These are phyloP conservation scores for Leucocoprinus leucothites DNA, from an alignment of 768 basidiomycete species.

Conservation along the genomic window DNA sequence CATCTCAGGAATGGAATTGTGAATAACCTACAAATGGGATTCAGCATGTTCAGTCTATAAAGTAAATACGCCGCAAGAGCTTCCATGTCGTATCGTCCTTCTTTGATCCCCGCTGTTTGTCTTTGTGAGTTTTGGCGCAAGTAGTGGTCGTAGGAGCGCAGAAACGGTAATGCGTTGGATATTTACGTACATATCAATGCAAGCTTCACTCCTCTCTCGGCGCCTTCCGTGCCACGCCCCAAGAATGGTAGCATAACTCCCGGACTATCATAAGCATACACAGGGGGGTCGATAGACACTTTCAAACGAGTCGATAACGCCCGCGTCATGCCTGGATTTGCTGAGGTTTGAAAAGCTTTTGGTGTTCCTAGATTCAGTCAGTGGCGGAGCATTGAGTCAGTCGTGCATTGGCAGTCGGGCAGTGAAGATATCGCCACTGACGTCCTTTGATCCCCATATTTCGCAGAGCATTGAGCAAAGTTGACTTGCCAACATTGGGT, in stretches of 20 bases:
- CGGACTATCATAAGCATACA: conserved; percentile 95
- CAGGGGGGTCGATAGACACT: conserved; percentile 72
- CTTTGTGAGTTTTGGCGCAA: conserved; percentile 17
- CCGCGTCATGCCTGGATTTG: conserved; percentile 88
- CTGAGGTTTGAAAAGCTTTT: conserved; percentile 87
- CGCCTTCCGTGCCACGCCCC: conserved; percentile 79
- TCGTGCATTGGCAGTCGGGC: conserved; percentile 5
- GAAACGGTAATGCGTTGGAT: conserved; percentile 13
- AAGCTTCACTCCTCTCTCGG: conserved; percentile 90
- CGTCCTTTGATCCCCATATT: conserved; percentile 85
- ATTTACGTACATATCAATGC: conserved; percentile 82
- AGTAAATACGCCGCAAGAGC: conserved; percentile 83
- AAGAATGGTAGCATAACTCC: conserved; percentile 97
- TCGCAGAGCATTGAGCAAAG: conserved; percentile 85
- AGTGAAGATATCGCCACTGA: conserved; percentile 36
- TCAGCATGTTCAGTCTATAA: conserved; percentile 77
- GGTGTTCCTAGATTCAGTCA: conserved; percentile 52
- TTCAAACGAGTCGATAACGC: conserved; percentile 87
- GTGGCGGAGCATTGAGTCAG: conserved; percentile 7
- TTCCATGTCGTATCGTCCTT: conserved; percentile 85
- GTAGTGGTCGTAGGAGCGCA: conserved; percentile 17
- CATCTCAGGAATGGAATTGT: conserved; percentile 12
- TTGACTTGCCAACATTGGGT: conserved; percentile 99
- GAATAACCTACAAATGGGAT: conserved; percentile 59
- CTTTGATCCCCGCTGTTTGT: conserved; percentile 84